Percentiles rank a stretch among this genome's conserved stretches.
Conservation (phyloP, 192 early-diverging fungal species). For the Oehlia diaphana region DNA sequence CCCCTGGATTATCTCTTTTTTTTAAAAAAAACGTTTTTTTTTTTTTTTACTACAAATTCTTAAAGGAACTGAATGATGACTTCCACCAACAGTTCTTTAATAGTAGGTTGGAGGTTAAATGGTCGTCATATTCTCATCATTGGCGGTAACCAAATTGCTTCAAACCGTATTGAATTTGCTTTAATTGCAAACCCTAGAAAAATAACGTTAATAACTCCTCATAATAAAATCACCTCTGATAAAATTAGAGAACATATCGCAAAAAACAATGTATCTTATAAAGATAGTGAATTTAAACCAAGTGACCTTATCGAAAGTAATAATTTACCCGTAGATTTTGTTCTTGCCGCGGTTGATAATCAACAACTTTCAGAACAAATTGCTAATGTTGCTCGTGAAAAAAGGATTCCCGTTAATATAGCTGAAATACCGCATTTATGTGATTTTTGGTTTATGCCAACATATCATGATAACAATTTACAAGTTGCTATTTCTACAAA, state of each 20-base stretch:
- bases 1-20: too few relatives aligned
- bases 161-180: conserved; percentile 65
- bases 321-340: conserved; percentile 46
- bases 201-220: conserved; percentile 58
- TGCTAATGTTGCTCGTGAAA: conserved; percentile 34
- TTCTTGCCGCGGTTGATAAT: conserved; percentile 43
- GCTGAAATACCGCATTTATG: conserved; percentile 73
- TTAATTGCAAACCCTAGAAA: conserved; percentile 65
- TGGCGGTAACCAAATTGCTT: conserved; percentile 64
- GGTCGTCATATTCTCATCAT: conserved; percentile 64
- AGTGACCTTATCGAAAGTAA: conserved; percentile 35
- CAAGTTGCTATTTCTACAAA: conserved; percentile 83
- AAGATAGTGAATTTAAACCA: conserved; percentile 48
- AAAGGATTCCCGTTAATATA: conserved; percentile 73
- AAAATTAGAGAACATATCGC: conserved; percentile 52
- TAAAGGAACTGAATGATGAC: not conserved
- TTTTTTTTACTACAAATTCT: not conserved
- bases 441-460: conserved; percentile 81
- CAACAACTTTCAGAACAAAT: conserved; percentile 34
- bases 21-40: too few relatives aligned
- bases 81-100: conserved; percentile 46
- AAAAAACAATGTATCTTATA: conserved; percentile 36
- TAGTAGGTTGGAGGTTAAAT: conserved; percentile 59
- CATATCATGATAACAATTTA: conserved; percentile 63
- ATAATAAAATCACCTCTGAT: conserved; percentile 37